Base-by-base conservation (phyloP, 1,139 yeast genomes). In the Kurtzmaniella quercitrusa region DNA sequence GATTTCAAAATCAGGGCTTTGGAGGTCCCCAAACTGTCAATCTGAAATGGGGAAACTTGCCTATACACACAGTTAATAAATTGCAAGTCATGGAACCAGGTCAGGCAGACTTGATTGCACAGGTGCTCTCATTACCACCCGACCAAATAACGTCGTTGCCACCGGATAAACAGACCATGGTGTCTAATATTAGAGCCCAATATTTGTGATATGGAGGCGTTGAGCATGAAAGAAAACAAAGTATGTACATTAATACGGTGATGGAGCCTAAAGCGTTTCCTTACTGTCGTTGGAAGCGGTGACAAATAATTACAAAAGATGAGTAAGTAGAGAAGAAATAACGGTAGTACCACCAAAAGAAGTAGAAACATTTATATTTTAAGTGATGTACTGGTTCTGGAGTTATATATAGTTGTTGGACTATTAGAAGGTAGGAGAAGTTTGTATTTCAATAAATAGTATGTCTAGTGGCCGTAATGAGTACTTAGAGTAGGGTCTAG, bases 81-180 rank as follows among this genome's bases (percentile, higher is more conserved):
- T 60, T 82, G 29, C 58, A 72, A 17, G 65, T 61, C 29, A 57
- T 81, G 52, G 70, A 76, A 6, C 74, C 75, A 25, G 76, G 75
- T 39, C 86, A 84, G 57, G 87, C 87, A 9, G 75, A 77, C 38
- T 71, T 82, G 60, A 75, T 83, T 38, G 81, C 79, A 11, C 88
- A 83, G 58, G 86, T 84, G 3, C 68, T 85, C 47, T 68, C 74
- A 36, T 62, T 85, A 48, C 68, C 82, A 0, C 75, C 75, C 1
- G 81, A 74, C 15, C 86, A 82, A 51, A 66, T 84, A 33, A 64
- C 68, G 37, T 60, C 68, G 1, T 63, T 85, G 40, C 88, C 88
- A 1, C 73, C 70, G 1, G 84, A 81, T 41, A 84, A 82, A 58
- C 77, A 75, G 50, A 59, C 68, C 38, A 78, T 82, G 80, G 83